These are phyloP conservation scores for Alternaria alternata DNA, from an alignment of 2,329 filamentous ascomycete genomes.

Conservation along the genomic window DNA sequence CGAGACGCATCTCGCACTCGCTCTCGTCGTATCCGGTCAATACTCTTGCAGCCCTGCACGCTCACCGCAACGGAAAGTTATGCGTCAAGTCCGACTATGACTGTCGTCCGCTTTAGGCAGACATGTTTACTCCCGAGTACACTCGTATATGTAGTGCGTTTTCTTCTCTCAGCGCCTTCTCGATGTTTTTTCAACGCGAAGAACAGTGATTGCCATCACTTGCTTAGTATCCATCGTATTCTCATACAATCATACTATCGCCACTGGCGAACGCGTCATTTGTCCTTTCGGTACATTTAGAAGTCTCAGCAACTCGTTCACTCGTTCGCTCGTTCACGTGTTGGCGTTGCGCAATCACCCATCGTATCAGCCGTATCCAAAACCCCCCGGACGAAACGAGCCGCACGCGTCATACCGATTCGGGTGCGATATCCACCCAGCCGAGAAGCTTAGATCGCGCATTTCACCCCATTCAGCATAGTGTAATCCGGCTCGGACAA, in stretches of 20 bases:
- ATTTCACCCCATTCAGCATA: conserved; percentile 3
- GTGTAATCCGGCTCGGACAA: neutral
- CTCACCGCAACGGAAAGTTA: neutral
- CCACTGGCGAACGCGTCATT: neutral
- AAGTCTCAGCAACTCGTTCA: neutral
- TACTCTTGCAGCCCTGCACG: neutral
- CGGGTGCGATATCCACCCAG: neutral
- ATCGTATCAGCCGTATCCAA: conserved; percentile 12
- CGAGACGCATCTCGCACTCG: neutral
- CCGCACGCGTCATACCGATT: conserved; percentile 4
- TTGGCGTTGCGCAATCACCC: conserved; percentile 1
- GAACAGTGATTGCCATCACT: neutral
- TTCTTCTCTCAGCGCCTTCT: neutral
- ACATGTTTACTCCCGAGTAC: neutral
- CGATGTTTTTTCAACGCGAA: neutral
- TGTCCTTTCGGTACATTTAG: neutral
- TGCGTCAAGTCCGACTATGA: neutral
- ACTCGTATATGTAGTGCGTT: neutral
- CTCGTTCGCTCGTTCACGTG: neutral
- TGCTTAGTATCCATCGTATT: neutral
- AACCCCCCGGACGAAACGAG: conserved; percentile 8
- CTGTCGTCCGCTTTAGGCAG: neutral
- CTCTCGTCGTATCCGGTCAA: neutral
- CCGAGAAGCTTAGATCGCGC: conserved; percentile 6
- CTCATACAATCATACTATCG: neutral